Evolutionary conservation across 805 yeast genomes (phyloP).

Genomic region (Zygoascus ofunaensis): DNA sequence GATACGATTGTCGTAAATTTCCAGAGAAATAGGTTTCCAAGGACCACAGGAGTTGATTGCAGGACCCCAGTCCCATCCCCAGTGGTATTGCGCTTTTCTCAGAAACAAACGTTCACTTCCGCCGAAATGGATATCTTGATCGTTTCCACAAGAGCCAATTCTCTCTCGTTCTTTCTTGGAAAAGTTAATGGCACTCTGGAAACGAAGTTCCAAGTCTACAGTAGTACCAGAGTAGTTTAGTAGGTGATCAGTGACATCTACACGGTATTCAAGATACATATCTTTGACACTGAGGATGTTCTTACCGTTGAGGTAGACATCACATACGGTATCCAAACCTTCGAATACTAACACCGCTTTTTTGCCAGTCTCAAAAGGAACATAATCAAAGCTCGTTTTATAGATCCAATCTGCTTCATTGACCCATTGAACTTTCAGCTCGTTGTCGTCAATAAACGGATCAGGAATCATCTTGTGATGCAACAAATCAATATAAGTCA

Average conservation of each 20-base stretch:
- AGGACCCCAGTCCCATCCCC: slow-evolving; percentile 54
- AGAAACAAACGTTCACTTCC: slow-evolving; percentile 31
- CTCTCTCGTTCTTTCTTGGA: slow-evolving; percentile 9
- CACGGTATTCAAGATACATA: slow-evolving; percentile 22
- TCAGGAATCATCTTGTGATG: slow-evolving; percentile 34
- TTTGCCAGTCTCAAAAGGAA: not conserved
- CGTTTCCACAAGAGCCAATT: slow-evolving; percentile 7
- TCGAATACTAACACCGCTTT: slow-evolving; percentile 7
- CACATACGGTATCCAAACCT: slow-evolving; percentile 10
- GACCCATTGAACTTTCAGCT: slow-evolving; percentile 39
- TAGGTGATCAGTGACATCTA: slow-evolving; percentile 4
- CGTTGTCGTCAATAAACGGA: slow-evolving; percentile 38
- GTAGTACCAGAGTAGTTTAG: not conserved
- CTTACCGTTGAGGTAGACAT: slow-evolving; percentile 18
- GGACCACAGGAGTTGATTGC: slow-evolving; percentile 38
- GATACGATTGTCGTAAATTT: slow-evolving; percentile 13
- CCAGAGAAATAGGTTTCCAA: slow-evolving; percentile 31
- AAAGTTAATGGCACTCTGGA: slow-evolving; percentile 4
- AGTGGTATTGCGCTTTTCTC: slow-evolving; percentile 46
- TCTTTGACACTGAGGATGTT: slow-evolving; percentile 32
- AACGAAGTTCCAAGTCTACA: not conserved
- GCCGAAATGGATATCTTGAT: not conserved
- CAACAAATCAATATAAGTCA: slow-evolving; percentile 28
- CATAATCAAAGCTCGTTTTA: slow-evolving; percentile 14
- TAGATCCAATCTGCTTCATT: slow-evolving; percentile 43